Evolutionary conservation across 2,329 filamentous ascomycete species (phyloP).

Genomic region (Calonectria hongkongensis): DNA sequence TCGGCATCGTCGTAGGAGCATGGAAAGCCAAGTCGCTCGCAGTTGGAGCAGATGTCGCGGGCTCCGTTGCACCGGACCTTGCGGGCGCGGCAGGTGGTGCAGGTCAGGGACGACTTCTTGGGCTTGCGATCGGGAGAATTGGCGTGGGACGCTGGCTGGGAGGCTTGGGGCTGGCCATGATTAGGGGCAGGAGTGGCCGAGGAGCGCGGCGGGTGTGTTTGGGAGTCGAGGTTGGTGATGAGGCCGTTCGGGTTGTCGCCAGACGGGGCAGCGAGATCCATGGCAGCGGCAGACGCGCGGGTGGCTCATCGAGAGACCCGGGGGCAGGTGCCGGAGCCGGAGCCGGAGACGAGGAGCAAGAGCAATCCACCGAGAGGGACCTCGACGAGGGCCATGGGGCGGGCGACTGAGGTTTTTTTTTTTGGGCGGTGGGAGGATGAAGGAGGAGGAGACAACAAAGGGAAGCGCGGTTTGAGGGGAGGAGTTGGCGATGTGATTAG

Average conservation of each 20-base stretch:
- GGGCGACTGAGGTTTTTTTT: not conserved
- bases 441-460: slow-evolving; percentile 36
- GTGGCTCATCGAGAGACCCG: slow-evolving; percentile 52
- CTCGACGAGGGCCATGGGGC: slow-evolving; percentile 44
- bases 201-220: slow-evolving; percentile 44
- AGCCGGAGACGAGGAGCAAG: slow-evolving; percentile 44
- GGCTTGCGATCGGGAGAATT: slow-evolving; percentile 60
- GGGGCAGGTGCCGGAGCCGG: slow-evolving; percentile 46
- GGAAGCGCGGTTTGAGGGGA: slow-evolving; percentile 38
- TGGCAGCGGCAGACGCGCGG: slow-evolving; percentile 47
- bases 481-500: slow-evolving; percentile 40
- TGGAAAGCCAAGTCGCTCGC: slow-evolving; percentile 74
- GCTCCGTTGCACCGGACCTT: slow-evolving; percentile 76
- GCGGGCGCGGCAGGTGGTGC: slow-evolving; percentile 72
- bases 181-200: slow-evolving; percentile 37
- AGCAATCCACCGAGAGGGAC: slow-evolving; percentile 47
- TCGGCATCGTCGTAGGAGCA: slow-evolving; percentile 74
- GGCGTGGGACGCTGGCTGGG: slow-evolving; percentile 50
- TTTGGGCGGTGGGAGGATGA: slow-evolving; percentile 14
- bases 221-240: slow-evolving; percentile 51
- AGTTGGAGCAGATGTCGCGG: slow-evolving; percentile 73
- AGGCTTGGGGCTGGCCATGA: slow-evolving; percentile 44
- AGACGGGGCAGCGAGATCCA: slow-evolving; percentile 55
- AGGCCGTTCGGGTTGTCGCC: slow-evolving; percentile 56
- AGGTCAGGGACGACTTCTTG: slow-evolving; percentile 69